Conservation (phyloP, 768 basidiomycete species). For the Leccinum disarticulatum region DNA sequence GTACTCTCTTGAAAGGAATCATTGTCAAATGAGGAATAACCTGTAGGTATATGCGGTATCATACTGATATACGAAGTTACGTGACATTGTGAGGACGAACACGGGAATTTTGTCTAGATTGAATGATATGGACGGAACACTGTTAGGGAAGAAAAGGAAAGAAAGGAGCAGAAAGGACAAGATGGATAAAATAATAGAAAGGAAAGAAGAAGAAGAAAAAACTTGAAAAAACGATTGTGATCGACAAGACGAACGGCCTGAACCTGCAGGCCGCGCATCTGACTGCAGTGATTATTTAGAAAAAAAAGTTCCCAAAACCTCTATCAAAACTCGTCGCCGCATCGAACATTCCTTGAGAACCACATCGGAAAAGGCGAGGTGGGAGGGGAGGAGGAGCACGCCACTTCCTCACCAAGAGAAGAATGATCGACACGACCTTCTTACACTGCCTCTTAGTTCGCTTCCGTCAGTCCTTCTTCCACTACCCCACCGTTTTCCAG, state of each 20-base stretch:
- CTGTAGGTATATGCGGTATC: neutral
- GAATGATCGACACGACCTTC: slow-evolving; percentile 1
- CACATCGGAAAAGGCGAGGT: neutral
- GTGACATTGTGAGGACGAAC: neutral
- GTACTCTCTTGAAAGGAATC: neutral
- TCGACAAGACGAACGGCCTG: neutral
- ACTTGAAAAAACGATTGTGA: neutral
- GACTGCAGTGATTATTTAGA: neutral
- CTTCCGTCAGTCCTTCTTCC: slow-evolving; percentile 16
- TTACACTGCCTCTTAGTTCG: slow-evolving; percentile 19
- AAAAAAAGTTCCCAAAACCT: neutral
- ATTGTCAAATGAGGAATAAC: neutral
- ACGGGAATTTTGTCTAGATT: neutral
- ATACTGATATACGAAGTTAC: neutral
- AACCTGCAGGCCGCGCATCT: neutral
- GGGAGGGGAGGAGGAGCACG: slow-evolving; percentile 13
- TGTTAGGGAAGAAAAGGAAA: neutral
- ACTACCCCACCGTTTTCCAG: slow-evolving; percentile 1
- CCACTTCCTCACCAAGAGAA: slow-evolving; percentile 19
- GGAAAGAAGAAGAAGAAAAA: neutral
- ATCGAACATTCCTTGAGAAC: neutral
- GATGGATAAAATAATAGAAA: neutral
- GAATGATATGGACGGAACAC: neutral
- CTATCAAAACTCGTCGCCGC: neutral
- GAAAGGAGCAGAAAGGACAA: neutral